These are phyloP conservation scores for Boletus rubescentipes DNA, from an alignment of 768 basidiomycete species.

Conservation along the genomic window DNA sequence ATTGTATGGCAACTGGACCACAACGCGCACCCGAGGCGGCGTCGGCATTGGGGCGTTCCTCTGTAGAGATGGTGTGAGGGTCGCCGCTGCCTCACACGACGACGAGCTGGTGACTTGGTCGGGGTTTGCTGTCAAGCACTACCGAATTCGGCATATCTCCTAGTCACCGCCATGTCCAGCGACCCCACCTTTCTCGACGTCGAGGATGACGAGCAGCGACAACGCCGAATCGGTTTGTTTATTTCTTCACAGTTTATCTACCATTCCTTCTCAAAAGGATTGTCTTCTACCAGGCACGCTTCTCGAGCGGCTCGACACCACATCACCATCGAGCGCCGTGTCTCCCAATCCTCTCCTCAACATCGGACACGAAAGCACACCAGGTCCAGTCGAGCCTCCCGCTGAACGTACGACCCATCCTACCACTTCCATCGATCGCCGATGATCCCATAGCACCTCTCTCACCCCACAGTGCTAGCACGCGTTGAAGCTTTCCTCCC, in stretches of 20 bases:
- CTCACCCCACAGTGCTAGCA: constrained; percentile 49
- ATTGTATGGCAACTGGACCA: constrained; percentile 77
- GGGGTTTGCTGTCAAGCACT: neutral
- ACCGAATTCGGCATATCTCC: constrained; percentile 8
- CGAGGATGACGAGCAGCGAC: constrained; percentile 48
- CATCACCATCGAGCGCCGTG: constrained; percentile 16
- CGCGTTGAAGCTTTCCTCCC: constrained; percentile 70
- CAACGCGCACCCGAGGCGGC: constrained; percentile 55
- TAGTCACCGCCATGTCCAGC: constrained; percentile 10
- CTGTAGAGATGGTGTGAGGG: neutral
- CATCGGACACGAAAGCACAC: constrained; percentile 32
- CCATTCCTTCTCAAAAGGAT: neutral
- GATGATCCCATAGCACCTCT: neutral
- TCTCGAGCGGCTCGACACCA: constrained; percentile 40
- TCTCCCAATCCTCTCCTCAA: constrained; percentile 29
- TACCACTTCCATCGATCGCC: neutral
- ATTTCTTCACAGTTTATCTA: neutral
- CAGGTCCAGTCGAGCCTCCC: constrained; percentile 41
- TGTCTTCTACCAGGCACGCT: constrained; percentile 34
- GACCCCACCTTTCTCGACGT: constrained; percentile 38
- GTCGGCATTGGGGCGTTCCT: constrained; percentile 20
- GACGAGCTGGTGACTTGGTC: neutral
- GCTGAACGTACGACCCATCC: constrained; percentile 44
- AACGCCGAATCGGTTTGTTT: constrained; percentile 40
- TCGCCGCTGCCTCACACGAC: neutral